Evolutionary conservation across 345 rosid genomes (phyloP).

Genomic region (Garcia nutans): DNA sequence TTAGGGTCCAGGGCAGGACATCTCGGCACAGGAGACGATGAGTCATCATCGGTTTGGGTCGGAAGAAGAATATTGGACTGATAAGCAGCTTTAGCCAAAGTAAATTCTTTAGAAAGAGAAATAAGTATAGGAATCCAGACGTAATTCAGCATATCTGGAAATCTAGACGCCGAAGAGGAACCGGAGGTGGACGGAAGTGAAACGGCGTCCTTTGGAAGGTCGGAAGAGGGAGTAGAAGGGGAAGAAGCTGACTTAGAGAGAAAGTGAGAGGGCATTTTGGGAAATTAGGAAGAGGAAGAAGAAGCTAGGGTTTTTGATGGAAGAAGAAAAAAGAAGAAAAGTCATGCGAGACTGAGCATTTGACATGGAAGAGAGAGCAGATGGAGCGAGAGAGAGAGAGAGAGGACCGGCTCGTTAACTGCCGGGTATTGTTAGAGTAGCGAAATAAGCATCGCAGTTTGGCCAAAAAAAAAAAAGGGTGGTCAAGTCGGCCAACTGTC

Average conservation of each 20-base stretch:
- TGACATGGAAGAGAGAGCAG: background rate
- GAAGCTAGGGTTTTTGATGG: background rate
- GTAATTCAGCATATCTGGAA: slow-evolving; percentile 45
- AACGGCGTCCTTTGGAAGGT: slow-evolving; percentile 31
- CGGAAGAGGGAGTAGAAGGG: slow-evolving; percentile 16
- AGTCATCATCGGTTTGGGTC: slow-evolving; percentile 29
- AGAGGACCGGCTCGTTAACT: background rate
- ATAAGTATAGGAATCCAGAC: slow-evolving; percentile 48
- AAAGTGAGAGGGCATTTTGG: slow-evolving; percentile 38
- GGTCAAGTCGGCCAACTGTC: too few relatives aligned
- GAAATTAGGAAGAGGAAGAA: background rate
- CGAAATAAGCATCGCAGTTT: background rate
- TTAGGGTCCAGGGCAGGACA: slow-evolving; percentile 52
- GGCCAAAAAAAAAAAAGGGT: background rate
- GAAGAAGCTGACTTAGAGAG: slow-evolving; percentile 34
- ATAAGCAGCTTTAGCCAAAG: slow-evolving; percentile 28
- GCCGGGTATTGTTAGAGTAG: background rate
- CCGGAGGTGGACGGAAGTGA: slow-evolving; percentile 26
- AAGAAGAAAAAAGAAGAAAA: background rate
- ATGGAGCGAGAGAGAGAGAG: background rate
- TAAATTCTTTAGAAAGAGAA: slow-evolving; percentile 45
- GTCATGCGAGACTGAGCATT: background rate
- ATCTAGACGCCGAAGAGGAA: slow-evolving; percentile 19
- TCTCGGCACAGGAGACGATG: slow-evolving; percentile 22
- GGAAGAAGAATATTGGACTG: slow-evolving; percentile 47